Base-by-base conservation (phyloP, 139 green algal species). In the Picochlorum sp. region DNA sequence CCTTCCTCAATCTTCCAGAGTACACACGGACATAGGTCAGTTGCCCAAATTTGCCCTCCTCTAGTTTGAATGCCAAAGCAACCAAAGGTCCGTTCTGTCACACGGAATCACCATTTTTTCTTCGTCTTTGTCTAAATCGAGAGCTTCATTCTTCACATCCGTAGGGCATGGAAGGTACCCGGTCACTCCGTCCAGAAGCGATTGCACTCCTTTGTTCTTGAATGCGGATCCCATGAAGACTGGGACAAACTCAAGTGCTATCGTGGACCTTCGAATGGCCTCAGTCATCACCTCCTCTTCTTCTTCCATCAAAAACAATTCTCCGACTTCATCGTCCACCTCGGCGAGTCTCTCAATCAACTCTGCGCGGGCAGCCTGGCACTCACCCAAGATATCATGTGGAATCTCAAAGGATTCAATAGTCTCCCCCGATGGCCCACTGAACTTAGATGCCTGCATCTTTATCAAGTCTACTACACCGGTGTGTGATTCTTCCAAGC, bases 11-110 rank as follows among this genome's bases (percentile, higher is more conserved):
- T 47, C 56, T 85, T 60, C 70, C 92, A 37, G 84, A 87, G 84
- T 99, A 99, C 50, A 98, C 70, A 57, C 94, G 85, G 65, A 97
- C 74, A 76, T 97, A 99, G 5, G 93, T 98, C 28, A 99, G 85
- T 84, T 99, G 94, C 21, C 94, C 94, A 73, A 92, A 98, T 60
- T 81, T 80, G 6, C 92, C 92, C 77, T 99, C 94, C 71, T 99
- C 94, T 54, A 99, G 80, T 83, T 99, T 99, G 84, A 98, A 99
- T 1, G 94, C 94, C 38, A 96, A 66, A 1, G 76, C 85, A 45
- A 90, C 81, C 56, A 92, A 67, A 14, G 85, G 81, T 2, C 76
- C 83, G 9, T 52, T 26, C 57, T 28, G n/a, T 20, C 23, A 71
- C 79, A 82, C 24, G 78, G 73, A 65, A 95, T 68, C 47, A 47